A percentile compares a stretch with the other conserved stretches of the same genome.
These are phyloP conservation scores for Coniochaeta ligniaria DNA, from an alignment of 2,329 filamentous ascomycete species.

Conservation along the genomic window DNA sequence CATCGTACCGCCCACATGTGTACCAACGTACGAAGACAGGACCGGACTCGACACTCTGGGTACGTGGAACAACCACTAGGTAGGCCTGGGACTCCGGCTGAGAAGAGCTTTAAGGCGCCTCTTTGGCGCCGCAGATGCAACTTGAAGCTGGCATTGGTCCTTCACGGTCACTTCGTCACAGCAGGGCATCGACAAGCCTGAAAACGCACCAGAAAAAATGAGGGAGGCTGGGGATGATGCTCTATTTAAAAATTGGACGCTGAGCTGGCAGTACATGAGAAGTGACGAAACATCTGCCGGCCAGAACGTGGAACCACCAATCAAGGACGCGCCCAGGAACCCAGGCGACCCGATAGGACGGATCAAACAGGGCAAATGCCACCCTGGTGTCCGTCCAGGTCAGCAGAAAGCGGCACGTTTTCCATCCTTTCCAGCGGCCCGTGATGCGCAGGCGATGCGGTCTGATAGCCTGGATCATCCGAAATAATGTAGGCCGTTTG, in stretches of 20 bases:
- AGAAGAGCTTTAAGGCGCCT: too few species aligned
- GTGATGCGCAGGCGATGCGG: not conserved
- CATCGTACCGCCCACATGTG: not conserved
- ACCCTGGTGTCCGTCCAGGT: conserved; percentile 4
- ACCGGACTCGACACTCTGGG: too few species aligned
- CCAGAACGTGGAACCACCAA: not conserved
- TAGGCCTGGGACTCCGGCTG: too few species aligned
- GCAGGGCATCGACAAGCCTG: not conserved
- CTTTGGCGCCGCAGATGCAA: not conserved
- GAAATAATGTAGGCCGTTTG: not conserved
- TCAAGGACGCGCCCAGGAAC: conserved; percentile 2
- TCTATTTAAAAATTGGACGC: not conserved
- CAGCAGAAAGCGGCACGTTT: not conserved
- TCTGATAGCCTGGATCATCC: not conserved
- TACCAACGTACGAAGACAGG: not conserved
- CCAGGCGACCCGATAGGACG: conserved; percentile 15
- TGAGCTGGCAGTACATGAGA: conserved; percentile 23
- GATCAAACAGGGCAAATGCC: conserved; percentile 12
- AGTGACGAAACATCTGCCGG: conserved; percentile 16
- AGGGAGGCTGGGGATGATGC: conserved; percentile 8
- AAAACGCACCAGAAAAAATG: conserved; percentile 3
- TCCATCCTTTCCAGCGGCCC: not conserved
- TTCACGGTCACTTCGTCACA: not conserved
- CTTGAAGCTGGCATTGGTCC: not conserved
- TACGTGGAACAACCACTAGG: too few species aligned